Evolutionary conservation across 2,329 filamentous ascomycete genomes (phyloP), one percentile per base, ranked within the genome.

Genomic region (Trichoderma lentiforme): DNA sequence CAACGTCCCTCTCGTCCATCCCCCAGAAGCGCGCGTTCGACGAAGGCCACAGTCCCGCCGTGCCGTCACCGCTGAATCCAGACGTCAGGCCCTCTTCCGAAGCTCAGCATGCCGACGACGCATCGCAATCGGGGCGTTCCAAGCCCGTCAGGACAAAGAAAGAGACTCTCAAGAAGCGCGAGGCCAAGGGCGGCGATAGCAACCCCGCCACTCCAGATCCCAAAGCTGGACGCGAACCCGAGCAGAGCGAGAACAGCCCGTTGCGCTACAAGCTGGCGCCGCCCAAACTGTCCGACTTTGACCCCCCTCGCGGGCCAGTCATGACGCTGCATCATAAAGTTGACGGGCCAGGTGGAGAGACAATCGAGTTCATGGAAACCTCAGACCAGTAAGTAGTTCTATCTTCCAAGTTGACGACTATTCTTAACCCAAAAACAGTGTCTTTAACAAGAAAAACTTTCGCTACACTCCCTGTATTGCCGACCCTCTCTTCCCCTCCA

Each of bases 391-490:
- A 81, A 80, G 88, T 6, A 14, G 5, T 12, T 24, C 2, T 14
- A 0, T 6, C 9, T 18, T 28, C 53, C n/a, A 21, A 21, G 5
- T 81, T 9, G 2, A 11, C 21, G 34, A 14, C 30, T 12, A 24
- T 14, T 26, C 7, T 53, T 34, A 47, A 6, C 14, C 9, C 34
- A 57, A 36, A 56, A 28, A 30, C 26, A 68, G 88, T 78, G 87
- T 89, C 18, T 88, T 84, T 72, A 91, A 91, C 75, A 90, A 91
- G 76, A 90, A 89, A 77, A 89, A 91, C 70, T 98, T 95, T 80
- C 92, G 94, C 73, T 98, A 98, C 80, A 92, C 91, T 36, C 93
- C 95, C 77, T 97, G 93, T 79, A 95, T 98, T 75, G 94, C 94
- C 75, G 95, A 98, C 76, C 94, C 94, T 1, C 86, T 88, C 24